Percentiles rank a stretch among this genome's conserved stretches.
These are phyloP conservation scores for Clonostachys rhizophaga DNA, from an alignment of 2,329 filamentous ascomycete genomes.

Conservation along the genomic window DNA sequence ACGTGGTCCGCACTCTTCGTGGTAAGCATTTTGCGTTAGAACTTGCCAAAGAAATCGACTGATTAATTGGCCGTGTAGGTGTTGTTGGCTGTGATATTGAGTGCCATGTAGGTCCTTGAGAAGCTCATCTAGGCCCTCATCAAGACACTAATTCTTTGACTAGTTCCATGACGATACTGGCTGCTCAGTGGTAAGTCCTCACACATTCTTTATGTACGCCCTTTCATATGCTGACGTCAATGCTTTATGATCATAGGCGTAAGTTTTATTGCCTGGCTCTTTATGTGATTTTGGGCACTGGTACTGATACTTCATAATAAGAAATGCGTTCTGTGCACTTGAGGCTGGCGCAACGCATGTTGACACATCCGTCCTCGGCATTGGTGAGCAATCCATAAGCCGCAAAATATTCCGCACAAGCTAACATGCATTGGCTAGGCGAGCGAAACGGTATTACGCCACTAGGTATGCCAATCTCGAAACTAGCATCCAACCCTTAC, in stretches of 20 bases:
- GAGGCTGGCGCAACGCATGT: slow-evolving; percentile 71
- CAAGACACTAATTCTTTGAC: too few species aligned
- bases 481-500: neutral
- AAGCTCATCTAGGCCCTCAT: too few species aligned
- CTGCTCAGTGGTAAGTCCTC: too few species aligned
- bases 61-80: neutral
- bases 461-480: neutral
- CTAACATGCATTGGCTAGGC: neutral
- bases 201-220: too few species aligned
- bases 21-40: too few species aligned
- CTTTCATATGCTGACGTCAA: too few species aligned
- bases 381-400: neutral
- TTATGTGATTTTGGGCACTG: too few species aligned
- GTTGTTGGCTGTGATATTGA: slow-evolving; percentile 58
- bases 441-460: neutral
- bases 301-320: too few species aligned
- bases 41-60: too few species aligned
- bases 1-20: slow-evolving; percentile 72
- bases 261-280: too few species aligned
- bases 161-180: neutral
- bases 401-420: neutral
- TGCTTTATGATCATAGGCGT: too few species aligned
- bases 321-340: neutral
- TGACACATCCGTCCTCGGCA: slow-evolving; percentile 78
- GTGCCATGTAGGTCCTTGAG: neutral